These are phyloP conservation scores for Penicillium egyptiacum DNA, from an alignment of 495 filamentous ascomycete species.

Conservation along the genomic window DNA sequence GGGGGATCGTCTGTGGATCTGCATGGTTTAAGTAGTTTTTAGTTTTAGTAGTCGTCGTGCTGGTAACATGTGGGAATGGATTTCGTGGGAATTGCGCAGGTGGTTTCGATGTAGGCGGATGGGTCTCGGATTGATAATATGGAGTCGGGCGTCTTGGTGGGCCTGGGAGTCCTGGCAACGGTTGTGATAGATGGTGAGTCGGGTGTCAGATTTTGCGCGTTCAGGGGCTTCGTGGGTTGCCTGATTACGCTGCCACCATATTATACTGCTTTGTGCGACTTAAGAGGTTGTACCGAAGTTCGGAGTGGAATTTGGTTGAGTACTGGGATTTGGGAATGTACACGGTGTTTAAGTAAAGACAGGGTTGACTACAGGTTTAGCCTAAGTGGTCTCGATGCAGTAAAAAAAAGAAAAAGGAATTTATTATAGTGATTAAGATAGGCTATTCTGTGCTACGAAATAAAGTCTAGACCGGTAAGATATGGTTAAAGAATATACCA, in stretches of 20 bases:
- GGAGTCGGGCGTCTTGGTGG: conserved; percentile 8
- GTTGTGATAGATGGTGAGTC: conserved; percentile 10
- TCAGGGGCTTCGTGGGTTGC: conserved; percentile 11
- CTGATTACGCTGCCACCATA: conserved; percentile 8
- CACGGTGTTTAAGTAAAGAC: neutral
- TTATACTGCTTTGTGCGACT: neutral
- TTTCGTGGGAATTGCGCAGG: conserved; percentile 8
- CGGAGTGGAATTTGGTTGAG: neutral
- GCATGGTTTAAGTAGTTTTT: conserved; percentile 12
- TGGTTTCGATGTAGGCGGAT: conserved; percentile 6
- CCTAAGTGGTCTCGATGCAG: neutral
- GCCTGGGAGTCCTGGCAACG: conserved; percentile 13
- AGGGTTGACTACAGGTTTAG: neutral
- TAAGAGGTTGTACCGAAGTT: neutral
- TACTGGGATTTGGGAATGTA: neutral
- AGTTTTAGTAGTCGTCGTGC: conserved; percentile 1
- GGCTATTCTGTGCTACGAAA: neutral
- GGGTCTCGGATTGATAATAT: conserved; percentile 13
- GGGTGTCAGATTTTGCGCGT: neutral
- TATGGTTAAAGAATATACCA: neutral
- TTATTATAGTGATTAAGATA: neutral
- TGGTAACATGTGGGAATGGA: conserved; percentile 10
- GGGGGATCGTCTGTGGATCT: conserved; percentile 8
- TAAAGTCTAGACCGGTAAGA: neutral
- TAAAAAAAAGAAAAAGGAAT: neutral